Base-by-base conservation (phyloP, 108 stramenopile species). In the Pseudonitzschia multiseries region DNA sequence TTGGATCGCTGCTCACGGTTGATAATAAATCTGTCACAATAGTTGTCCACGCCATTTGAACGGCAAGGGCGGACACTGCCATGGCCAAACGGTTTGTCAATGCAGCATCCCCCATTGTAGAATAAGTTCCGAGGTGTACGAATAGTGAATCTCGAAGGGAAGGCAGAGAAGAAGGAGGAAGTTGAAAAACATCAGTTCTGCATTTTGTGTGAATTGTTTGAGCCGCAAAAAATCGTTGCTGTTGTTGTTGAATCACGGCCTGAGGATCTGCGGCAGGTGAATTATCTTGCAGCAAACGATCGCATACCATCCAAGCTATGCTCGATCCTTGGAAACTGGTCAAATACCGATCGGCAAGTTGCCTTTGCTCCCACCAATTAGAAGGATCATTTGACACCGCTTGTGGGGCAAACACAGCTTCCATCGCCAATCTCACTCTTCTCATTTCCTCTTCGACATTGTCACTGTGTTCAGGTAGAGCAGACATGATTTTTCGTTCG, bases 121-220 rank as follows among this genome's bases (percentile, higher is more conserved):
- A 73, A 66, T 84, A 81, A 18, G 54, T 46, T 0, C 78, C 73
- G 40, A 95, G 75, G 57, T 90, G 87, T 20, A 68, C 54, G 22
- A 90, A 56, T 13, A 94, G 70, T 1, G 88, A 88, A 66, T 92
- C 91, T 27, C 91, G 74, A 28, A 95, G 68, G 0, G 83, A 85
- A 18, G 81, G 79, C 51, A 91, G 65, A 0, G 87, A 81, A 18
- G 79, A 36, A 20, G 66, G 13, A 17, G 87, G 82, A n/a, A 92
- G 57, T 65, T 77, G 73, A 90, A 76, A 71, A 84, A 82, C 52
- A 74, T 73, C 60, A 41, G 68, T 63, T 52, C 81, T 88, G 69
- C 91, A 92, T 83, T 95, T 95, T 28, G 81, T 79, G 60, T 89
- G 90, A 42, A 95, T 71, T 13, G 94, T 95, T 70, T 93, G 94